Conservation (phyloP, 202 grass and related monocot genomes). For the Elaeis oleifera region DNA sequence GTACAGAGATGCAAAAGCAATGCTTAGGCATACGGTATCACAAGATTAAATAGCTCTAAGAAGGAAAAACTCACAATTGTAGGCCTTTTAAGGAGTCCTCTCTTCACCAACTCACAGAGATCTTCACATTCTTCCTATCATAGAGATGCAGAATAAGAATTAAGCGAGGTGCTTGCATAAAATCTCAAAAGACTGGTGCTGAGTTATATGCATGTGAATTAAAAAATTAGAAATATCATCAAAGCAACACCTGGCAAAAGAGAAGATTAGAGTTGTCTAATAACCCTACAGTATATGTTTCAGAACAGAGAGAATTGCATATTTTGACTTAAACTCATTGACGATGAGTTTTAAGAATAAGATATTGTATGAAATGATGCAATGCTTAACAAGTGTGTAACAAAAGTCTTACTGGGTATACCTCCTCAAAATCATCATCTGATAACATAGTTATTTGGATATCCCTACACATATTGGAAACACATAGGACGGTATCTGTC, state of each 20-base stretch:
- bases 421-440: slow-evolving; percentile 64
- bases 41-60: background rate
- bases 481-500: slow-evolving; percentile 55
- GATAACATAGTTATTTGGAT: slow-evolving; percentile 45
- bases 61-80: slow-evolving; percentile 58
- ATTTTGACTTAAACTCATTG: no score
- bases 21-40: background rate
- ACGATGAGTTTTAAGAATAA: background rate
- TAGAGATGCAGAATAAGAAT: slow-evolving; percentile 12
- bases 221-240: background rate
- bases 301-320: no score
- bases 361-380: slow-evolving; percentile 4
- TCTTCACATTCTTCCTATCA: slow-evolving; percentile 63
- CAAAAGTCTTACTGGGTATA: slow-evolving; percentile 12
- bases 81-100: slow-evolving; percentile 45
- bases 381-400: no score
- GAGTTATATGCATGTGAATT: background rate
- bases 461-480: slow-evolving; percentile 46
- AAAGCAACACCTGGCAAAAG: no score
- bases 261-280: no score
- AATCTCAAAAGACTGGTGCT: background rate
- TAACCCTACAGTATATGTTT: no score
- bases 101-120: slow-evolving; percentile 43
- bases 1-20: background rate
- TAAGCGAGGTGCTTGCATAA: background rate